Evolutionary conservation across 495 filamentous ascomycete species (phyloP).

Genomic region (Aspergillus saccharolyticus): DNA sequence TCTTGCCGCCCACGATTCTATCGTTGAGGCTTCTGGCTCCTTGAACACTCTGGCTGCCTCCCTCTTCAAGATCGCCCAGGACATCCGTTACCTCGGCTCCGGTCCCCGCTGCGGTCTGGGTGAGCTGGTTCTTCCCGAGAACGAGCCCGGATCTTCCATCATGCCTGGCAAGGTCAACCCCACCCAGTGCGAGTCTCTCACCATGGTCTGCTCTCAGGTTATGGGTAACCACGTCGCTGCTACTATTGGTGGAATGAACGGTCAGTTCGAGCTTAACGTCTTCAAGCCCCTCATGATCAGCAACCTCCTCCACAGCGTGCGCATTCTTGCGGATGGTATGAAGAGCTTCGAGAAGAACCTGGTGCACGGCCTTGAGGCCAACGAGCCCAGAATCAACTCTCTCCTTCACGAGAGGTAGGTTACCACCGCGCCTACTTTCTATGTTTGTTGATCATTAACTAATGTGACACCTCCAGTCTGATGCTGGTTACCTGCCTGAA

Average conservation of each 20-base stretch:
- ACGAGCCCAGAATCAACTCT: slow-evolving; percentile 81
- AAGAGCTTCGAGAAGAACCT: slow-evolving; percentile 89
- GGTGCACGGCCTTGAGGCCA: slow-evolving; percentile 81
- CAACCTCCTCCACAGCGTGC: slow-evolving; percentile 86
- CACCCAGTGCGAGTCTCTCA: slow-evolving; percentile 95
- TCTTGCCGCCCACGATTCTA: slow-evolving; percentile 92
- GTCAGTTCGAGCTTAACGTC: slow-evolving; percentile 98
- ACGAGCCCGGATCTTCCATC: slow-evolving; percentile 94
- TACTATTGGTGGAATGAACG: slow-evolving; percentile 91
- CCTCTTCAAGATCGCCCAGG: slow-evolving; percentile 97
- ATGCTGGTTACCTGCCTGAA: slow-evolving; percentile 99
- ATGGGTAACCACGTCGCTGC: slow-evolving; percentile 94
- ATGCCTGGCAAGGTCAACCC: slow-evolving; percentile 99
- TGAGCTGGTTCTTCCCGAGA: slow-evolving; percentile 89
- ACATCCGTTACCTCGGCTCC: slow-evolving; percentile 93
- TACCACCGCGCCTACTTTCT: background rate
- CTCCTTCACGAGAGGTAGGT: slow-evolving; percentile 80
- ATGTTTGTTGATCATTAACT: slow-evolving; percentile 8
- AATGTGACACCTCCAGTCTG: slow-evolving; percentile 51
- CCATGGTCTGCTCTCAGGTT: slow-evolving; percentile 96
- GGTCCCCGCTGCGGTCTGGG: slow-evolving; percentile 94
- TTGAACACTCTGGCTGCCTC: slow-evolving; percentile 91
- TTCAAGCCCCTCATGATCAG: slow-evolving; percentile 97
- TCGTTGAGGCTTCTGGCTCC: slow-evolving; percentile 87
- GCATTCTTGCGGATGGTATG: slow-evolving; percentile 89